Conservation (phyloP, 2,329 filamentous ascomycete species). For the Phoma sp. region DNA sequence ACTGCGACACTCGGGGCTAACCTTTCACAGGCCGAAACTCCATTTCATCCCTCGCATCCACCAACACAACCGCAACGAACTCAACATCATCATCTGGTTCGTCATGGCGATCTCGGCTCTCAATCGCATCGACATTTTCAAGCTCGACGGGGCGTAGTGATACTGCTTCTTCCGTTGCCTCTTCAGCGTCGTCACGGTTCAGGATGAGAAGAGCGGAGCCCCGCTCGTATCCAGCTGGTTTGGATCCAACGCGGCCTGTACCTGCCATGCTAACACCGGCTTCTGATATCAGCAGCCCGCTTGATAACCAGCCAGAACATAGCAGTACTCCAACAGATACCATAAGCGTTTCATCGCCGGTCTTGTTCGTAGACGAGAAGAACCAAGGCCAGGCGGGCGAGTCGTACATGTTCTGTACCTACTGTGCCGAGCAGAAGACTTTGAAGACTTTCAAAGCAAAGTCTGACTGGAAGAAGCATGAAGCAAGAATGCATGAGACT, state of each 20-base stretch:
- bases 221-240: slow-evolving; percentile 42
- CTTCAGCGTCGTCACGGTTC: slow-evolving; percentile 40
- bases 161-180: slow-evolving; percentile 37
- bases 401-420: slow-evolving; percentile 48
- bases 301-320: slow-evolving; percentile 38
- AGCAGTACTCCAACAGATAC: slow-evolving; percentile 42
- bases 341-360: slow-evolving; percentile 37
- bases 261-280: slow-evolving; percentile 37
- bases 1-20: slow-evolving; percentile 23
- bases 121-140: slow-evolving; percentile 42
- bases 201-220: slow-evolving; percentile 39
- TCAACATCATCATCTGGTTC: slow-evolving; percentile 39
- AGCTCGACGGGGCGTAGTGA: slow-evolving; percentile 38
- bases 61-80: slow-evolving; percentile 35
- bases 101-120: slow-evolving; percentile 43
- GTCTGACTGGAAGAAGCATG: slow-evolving; percentile 50
- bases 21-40: slow-evolving; percentile 40
- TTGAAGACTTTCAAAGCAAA: slow-evolving; percentile 48
- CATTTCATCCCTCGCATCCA: slow-evolving; percentile 42
- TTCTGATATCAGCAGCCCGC: slow-evolving; percentile 41
- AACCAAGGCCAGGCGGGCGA: slow-evolving; percentile 35
- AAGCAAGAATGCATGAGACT: slow-evolving; percentile 49
- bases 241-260: slow-evolving; percentile 42
- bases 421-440: slow-evolving; percentile 44
- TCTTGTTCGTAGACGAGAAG: slow-evolving; percentile 28